Conservation (phyloP, 768 basidiomycete species). For the Obba rivulosa region DNA sequence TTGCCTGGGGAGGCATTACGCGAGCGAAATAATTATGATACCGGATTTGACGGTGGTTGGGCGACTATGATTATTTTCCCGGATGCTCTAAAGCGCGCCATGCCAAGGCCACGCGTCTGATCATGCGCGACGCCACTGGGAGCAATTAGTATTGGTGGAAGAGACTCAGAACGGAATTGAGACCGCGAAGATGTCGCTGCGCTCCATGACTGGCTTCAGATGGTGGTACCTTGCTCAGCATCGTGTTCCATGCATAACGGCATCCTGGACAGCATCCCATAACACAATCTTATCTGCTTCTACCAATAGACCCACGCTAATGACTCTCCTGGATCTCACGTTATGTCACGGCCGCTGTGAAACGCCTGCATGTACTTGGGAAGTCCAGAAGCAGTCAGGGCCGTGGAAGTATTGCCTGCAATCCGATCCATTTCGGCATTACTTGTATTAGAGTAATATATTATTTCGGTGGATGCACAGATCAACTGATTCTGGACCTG, state of each 20-base stretch:
- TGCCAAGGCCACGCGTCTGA: too few relatives aligned
- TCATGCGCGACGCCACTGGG: too few relatives aligned
- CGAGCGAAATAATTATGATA: too few relatives aligned
- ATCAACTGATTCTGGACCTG: slow-evolving; percentile 12
- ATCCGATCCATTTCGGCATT: slow-evolving; percentile 13
- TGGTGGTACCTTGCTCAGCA: slow-evolving; percentile 5
- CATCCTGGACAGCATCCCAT: slow-evolving; percentile 16
- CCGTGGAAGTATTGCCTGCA: slow-evolving; percentile 6
- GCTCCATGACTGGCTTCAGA: too few relatives aligned
- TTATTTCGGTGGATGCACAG: slow-evolving; percentile 8
- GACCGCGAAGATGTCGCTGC: too few relatives aligned
- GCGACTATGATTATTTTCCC: too few relatives aligned
- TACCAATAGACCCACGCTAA: slow-evolving; percentile 8
- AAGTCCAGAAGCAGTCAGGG: slow-evolving; percentile 18
- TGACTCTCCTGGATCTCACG: slow-evolving; percentile 13
- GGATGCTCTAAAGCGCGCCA: too few relatives aligned
- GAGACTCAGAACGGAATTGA: too few relatives aligned
- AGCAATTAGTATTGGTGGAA: too few relatives aligned
- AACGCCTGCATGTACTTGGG: slow-evolving; percentile 10
- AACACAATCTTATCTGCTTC: slow-evolving; percentile 19
- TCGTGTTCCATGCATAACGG: slow-evolving; percentile 18
- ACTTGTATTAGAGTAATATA: slow-evolving; percentile 9
- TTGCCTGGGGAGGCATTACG: too few relatives aligned
- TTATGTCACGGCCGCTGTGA: slow-evolving; percentile 13
- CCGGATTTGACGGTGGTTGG: too few relatives aligned